phyloP scores from a whole-genome alignment of 2,329 filamentous ascomycete genomes.

The Diplodia corticola region DNA sequence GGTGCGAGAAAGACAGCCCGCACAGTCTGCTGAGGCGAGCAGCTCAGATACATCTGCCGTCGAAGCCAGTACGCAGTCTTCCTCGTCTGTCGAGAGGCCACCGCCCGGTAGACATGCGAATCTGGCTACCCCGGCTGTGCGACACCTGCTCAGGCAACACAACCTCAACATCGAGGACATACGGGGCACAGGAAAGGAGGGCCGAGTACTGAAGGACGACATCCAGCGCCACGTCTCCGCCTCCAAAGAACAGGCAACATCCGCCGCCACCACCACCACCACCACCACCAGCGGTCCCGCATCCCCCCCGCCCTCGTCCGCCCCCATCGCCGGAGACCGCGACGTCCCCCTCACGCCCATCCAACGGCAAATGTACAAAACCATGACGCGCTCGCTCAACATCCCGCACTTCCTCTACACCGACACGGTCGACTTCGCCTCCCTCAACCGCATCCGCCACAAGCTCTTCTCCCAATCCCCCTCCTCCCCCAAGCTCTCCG shows the following conservation, averaged over 20 bases:
- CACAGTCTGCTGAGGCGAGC: slow-evolving; percentile 26
- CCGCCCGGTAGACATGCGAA: slow-evolving; percentile 65
- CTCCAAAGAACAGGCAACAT: slow-evolving; percentile 21
- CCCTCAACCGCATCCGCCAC: slow-evolving; percentile 69
- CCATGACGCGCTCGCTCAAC: slow-evolving; percentile 86
- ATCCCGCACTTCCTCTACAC: slow-evolving; percentile 97
- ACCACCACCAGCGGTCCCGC: slow-evolving; percentile 31
- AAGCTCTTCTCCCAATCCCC: slow-evolving; percentile 54
- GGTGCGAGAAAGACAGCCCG: slow-evolving; percentile 27
- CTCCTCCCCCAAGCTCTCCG: slow-evolving; percentile 62
- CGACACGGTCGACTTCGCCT: slow-evolving; percentile 81
- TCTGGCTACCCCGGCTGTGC: slow-evolving; percentile 87
- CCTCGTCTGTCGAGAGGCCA: slow-evolving; percentile 6
- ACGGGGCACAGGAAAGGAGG: slow-evolving; percentile 83
- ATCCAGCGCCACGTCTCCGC: slow-evolving; percentile 65
- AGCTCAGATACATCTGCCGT: slow-evolving; percentile 11
- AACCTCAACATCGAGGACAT: slow-evolving; percentile 77
- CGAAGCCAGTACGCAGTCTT: background rate
- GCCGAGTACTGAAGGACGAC: slow-evolving; percentile 89
- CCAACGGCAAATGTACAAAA: slow-evolving; percentile 94
- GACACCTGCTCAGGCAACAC: slow-evolving; percentile 80
- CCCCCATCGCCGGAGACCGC: slow-evolving; percentile 59
- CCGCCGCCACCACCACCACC: too few species aligned
- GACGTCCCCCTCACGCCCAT: slow-evolving; percentile 70
- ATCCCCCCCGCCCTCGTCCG: slow-evolving; percentile 33